phyloP scores from a whole-genome alignment of 2,329 filamentous ascomycete genomes.

The Hypoxylon sp. region DNA sequence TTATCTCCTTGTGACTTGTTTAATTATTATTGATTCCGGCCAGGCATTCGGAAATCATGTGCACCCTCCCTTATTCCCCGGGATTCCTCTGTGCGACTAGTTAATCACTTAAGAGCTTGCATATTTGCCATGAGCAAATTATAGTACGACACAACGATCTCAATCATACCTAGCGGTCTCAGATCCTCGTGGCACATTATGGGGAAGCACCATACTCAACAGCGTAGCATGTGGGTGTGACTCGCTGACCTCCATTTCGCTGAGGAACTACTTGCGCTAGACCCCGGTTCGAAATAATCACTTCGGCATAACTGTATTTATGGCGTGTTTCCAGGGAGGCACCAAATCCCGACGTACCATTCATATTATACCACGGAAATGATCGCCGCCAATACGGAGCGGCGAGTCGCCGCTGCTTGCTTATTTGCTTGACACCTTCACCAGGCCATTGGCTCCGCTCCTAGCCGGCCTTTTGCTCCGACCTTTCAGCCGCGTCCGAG shows the following conservation, averaged over 20 bases:
- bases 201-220: conserved; percentile 2
- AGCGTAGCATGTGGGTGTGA: conserved; percentile 14
- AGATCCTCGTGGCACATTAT: conserved; percentile 30
- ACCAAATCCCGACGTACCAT: neutral
- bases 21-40: conserved; percentile 28
- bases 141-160: conserved; percentile 28
- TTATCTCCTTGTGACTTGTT: conserved; percentile 6
- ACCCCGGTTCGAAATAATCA: conserved; percentile 1
- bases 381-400: neutral
- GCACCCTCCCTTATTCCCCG: conserved; percentile 17
- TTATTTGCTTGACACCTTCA: neutral
- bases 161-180: conserved; percentile 30
- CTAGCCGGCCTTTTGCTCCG: neutral
- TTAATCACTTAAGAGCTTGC: conserved; percentile 2
- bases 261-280: neutral
- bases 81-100: conserved; percentile 6
- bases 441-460: neutral
- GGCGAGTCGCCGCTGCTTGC: neutral
- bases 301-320: neutral
- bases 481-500: conserved; percentile 1
- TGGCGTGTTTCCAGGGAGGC: neutral
- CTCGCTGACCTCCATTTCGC: conserved; percentile 8
- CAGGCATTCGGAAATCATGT: conserved; percentile 5
- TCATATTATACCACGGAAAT: neutral
- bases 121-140: conserved; percentile 8